These are phyloP conservation scores for Dryas octopetala DNA, from an alignment of 306 rosid species.

Conservation along the genomic window DNA sequence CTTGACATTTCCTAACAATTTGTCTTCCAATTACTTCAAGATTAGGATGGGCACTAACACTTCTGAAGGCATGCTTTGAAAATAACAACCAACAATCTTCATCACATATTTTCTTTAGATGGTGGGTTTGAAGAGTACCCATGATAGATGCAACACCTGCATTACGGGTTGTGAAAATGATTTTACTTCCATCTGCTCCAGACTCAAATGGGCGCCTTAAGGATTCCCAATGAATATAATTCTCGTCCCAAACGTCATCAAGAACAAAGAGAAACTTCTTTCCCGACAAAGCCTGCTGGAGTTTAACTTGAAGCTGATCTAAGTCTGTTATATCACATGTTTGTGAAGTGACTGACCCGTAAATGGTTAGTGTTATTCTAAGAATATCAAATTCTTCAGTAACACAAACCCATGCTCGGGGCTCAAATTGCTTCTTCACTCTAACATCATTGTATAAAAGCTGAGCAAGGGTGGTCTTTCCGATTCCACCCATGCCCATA, in stretches of 20 bases:
- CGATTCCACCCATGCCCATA: too few relatives aligned
- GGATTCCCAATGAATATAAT: background rate
- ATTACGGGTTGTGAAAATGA: constrained; percentile 19
- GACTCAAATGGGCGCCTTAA: background rate
- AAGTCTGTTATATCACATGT: background rate
- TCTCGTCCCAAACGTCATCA: background rate
- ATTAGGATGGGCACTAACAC: too few relatives aligned
- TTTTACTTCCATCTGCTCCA: background rate
- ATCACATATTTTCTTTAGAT: background rate
- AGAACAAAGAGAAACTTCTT: constrained; percentile 2
- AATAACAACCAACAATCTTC: constrained; percentile 17
- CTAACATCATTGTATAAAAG: too few relatives aligned
- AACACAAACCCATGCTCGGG: too few relatives aligned
- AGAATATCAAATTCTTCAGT: too few relatives aligned
- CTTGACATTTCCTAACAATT: too few relatives aligned
- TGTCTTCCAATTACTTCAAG: too few relatives aligned
- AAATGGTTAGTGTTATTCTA: too few relatives aligned
- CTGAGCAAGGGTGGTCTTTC: too few relatives aligned
- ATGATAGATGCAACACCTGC: background rate
- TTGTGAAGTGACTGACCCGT: background rate
- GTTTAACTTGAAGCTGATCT: background rate
- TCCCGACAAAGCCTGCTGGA: background rate
- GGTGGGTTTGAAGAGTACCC: background rate
- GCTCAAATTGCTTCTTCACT: too few relatives aligned
- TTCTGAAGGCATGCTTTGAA: constrained; percentile 2